Percentiles rank a stretch among this genome's conserved stretches.
Conservation (phyloP, 352 stramenopile genomes). For the Globisporangium alternatum region DNA sequence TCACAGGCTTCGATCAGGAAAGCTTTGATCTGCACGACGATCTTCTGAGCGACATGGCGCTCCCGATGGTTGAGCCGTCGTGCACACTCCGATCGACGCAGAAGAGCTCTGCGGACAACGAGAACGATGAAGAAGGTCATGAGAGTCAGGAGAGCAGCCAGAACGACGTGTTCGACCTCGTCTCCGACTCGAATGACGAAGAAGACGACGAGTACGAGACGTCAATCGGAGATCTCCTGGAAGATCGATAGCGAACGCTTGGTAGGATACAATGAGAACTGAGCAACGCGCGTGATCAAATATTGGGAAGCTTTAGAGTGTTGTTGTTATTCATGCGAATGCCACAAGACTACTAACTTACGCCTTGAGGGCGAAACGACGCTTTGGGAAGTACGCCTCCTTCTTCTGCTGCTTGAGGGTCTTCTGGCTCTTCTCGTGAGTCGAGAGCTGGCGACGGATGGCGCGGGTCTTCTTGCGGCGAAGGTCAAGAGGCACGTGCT, state of each 20-base stretch:
- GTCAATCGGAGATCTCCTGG: slow-evolving; percentile 15
- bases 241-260: slow-evolving; percentile 18
- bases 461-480: slow-evolving; percentile 98
- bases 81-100: slow-evolving; percentile 61
- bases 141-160: slow-evolving; percentile 11
- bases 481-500: slow-evolving; percentile 98
- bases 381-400: slow-evolving; percentile 95
- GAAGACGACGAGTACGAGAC: slow-evolving; percentile 31
- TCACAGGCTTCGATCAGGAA: slow-evolving; percentile 19
- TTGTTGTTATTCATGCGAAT: slow-evolving; percentile 48
- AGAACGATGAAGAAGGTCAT: slow-evolving; percentile 18
- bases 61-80: slow-evolving; percentile 40
- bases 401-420: slow-evolving; percentile 95
- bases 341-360: slow-evolving; percentile 63
- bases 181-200: slow-evolving; percentile 58
- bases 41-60: slow-evolving; percentile 43
- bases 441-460: slow-evolving; percentile 95
- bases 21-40: slow-evolving; percentile 54
- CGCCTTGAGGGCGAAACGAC: slow-evolving; percentile 97
- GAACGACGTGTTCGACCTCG: slow-evolving; percentile 42
- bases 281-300: slow-evolving; percentile 17
- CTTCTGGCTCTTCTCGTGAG: slow-evolving; percentile 93
- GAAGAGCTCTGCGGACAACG: slow-evolving; percentile 34
- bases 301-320: slow-evolving; percentile 62
- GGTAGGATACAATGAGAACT: slow-evolving; percentile 5